Percentiles rank a stretch among this genome's conserved stretches.
Conservation (phyloP, 768 basidiomycete species). For the Boletus patriciae region DNA sequence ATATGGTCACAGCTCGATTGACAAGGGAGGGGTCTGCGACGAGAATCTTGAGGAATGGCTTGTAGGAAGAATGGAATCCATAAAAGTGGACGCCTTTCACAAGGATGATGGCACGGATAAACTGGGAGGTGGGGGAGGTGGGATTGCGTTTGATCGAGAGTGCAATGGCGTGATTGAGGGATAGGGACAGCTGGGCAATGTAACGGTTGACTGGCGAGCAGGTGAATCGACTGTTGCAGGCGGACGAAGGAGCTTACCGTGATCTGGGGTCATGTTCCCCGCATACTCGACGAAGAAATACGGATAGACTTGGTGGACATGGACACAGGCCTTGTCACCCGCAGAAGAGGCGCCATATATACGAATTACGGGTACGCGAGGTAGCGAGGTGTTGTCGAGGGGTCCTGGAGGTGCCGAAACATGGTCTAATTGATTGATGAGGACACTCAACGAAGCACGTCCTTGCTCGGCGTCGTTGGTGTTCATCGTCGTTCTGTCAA, state of each 20-base stretch:
- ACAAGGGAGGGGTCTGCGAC: slow-evolving; percentile 69
- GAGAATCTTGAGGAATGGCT: slow-evolving; percentile 86
- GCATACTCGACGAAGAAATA: slow-evolving; percentile 89
- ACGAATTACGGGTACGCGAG: slow-evolving; percentile 74
- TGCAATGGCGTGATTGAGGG: slow-evolving; percentile 85
- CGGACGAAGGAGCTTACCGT: slow-evolving; percentile 46
- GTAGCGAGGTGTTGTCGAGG: slow-evolving; percentile 63
- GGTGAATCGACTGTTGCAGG: slow-evolving; percentile 1
- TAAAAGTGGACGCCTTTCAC: slow-evolving; percentile 97
- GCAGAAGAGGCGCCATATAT: slow-evolving; percentile 82
- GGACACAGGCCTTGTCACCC: slow-evolving; percentile 79
- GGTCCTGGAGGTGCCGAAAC: slow-evolving; percentile 53
- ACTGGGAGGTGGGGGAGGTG: slow-evolving; percentile 53
- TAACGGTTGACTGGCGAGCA: slow-evolving; percentile 64
- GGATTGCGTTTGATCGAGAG: slow-evolving; percentile 77
- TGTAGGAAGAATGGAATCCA: slow-evolving; percentile 83
- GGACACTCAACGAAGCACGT: slow-evolving; percentile 36
- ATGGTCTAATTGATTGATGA: slow-evolving; percentile 64
- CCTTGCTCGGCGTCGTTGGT: too few relatives aligned
- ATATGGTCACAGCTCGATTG: slow-evolving; percentile 68
- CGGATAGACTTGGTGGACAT: slow-evolving; percentile 92
- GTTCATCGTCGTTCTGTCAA: too few relatives aligned
- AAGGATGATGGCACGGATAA: slow-evolving; percentile 72
- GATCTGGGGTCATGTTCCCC: slow-evolving; percentile 58
- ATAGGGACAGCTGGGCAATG: slow-evolving; percentile 63